These are phyloP conservation scores for Mycena polygramma DNA, from an alignment of 768 basidiomycete genomes.

Conservation along the genomic window DNA sequence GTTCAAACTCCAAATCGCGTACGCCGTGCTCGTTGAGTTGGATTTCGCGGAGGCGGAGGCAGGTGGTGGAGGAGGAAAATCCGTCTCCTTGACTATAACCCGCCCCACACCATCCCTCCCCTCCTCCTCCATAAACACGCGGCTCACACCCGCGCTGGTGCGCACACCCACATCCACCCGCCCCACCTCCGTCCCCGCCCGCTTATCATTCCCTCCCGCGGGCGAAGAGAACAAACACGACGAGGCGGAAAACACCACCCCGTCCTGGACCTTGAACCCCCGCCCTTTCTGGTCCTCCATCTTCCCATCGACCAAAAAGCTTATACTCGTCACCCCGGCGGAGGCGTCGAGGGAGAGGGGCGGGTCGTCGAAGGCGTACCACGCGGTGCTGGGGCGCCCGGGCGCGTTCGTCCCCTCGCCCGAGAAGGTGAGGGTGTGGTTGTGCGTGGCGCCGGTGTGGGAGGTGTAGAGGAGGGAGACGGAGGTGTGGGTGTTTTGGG, in stretches of 20 bases:
- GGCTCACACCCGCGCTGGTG: background rate
- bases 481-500: background rate
- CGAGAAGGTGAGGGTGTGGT: background rate
- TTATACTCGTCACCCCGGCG: background rate
- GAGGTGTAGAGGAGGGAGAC: background rate
- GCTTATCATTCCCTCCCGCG: too few species aligned
- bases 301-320: slow-evolving; percentile 1
- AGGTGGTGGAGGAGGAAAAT: background rate
- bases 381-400: background rate
- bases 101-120: background rate
- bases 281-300: slow-evolving; percentile 6
- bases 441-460: background rate
- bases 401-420: background rate
- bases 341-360: background rate
- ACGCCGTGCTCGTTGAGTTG: background rate
- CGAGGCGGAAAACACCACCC: background rate
- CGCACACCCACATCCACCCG: background rate
- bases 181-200: too few species aligned
- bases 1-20: background rate
- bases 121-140: slow-evolving; percentile 3
- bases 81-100: background rate
- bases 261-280: slow-evolving; percentile 15
- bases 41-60: too few species aligned
- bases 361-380: background rate
- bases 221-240: too few species aligned